Conservation (phyloP, 495 filamentous ascomycete genomes). For the Articulospora tetracladia region DNA sequence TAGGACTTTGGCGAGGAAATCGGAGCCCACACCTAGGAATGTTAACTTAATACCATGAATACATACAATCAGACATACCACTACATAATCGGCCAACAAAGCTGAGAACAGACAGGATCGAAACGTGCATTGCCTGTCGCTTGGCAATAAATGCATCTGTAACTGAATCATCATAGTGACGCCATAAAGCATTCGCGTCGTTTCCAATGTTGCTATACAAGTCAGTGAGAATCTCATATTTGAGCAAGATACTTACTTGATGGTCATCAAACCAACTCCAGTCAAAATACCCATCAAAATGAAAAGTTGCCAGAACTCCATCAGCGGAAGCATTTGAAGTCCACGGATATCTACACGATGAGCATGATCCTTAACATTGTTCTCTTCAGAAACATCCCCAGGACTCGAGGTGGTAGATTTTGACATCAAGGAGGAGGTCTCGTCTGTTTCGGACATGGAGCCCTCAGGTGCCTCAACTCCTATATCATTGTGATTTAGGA, state of each 20-base stretch:
- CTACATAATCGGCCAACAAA: slow-evolving; percentile 78
- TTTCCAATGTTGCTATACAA: slow-evolving; percentile 85
- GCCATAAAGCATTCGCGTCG: slow-evolving; percentile 75
- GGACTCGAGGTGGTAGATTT: slow-evolving; percentile 51
- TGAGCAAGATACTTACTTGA: slow-evolving; percentile 66
- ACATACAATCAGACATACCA: slow-evolving; percentile 40
- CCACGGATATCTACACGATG: slow-evolving; percentile 89
- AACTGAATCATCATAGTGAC: slow-evolving; percentile 72
- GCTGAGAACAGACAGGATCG: slow-evolving; percentile 80
- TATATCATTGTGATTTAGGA: slow-evolving; percentile 22
- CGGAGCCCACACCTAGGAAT: slow-evolving; percentile 73
- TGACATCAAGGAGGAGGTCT: slow-evolving; percentile 76
- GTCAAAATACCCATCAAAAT: slow-evolving; percentile 80
- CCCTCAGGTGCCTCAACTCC: slow-evolving; percentile 25
- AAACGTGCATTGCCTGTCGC: slow-evolving; percentile 88
- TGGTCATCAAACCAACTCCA: slow-evolving; percentile 96
- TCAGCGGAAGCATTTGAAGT: slow-evolving; percentile 63
- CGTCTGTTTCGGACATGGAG: slow-evolving; percentile 49
- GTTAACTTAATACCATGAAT: not conserved
- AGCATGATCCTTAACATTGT: slow-evolving; percentile 48
- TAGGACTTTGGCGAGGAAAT: slow-evolving; percentile 77
- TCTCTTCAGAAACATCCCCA: slow-evolving; percentile 28
- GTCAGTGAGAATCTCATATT: not conserved
- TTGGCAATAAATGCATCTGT: slow-evolving; percentile 71
- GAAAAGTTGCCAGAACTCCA: slow-evolving; percentile 91